Conservation (phyloP, 495 filamentous ascomycete genomes). For the Aspergillus mulundensis region DNA sequence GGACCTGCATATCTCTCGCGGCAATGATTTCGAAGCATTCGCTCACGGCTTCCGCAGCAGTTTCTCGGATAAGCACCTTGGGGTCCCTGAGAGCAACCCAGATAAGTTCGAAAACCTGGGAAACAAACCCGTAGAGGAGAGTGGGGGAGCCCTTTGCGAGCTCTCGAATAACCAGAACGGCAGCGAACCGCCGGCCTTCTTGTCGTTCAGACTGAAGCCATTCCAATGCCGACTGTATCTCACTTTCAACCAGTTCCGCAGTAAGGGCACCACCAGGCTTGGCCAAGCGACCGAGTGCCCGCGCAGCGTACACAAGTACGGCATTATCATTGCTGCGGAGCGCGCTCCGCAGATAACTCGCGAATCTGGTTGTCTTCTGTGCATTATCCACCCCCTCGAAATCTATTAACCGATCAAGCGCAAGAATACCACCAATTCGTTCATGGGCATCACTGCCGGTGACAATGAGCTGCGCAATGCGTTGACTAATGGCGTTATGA, state of each 20-base stretch:
- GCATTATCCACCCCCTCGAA: constrained; percentile 94
- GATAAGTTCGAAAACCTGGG: constrained; percentile 86
- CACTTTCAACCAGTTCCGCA: constrained; percentile 92
- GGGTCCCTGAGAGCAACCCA: constrained; percentile 90
- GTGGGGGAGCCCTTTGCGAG: constrained; percentile 88
- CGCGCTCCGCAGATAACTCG: constrained; percentile 80
- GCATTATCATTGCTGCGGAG: constrained; percentile 82
- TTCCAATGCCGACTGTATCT: constrained; percentile 90
- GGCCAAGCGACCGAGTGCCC: constrained; percentile 82
- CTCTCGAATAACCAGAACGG: constrained; percentile 85
- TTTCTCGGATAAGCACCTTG: constrained; percentile 85
- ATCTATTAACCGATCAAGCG: constrained; percentile 87
- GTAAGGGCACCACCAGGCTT: constrained; percentile 90
- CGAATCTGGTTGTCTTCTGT: constrained; percentile 89
- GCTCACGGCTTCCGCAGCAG: constrained; percentile 83
- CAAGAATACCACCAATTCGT: constrained; percentile 83
- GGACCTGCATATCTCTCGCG: constrained; percentile 78
- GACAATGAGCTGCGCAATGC: constrained; percentile 67
- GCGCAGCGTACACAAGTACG: constrained; percentile 82
- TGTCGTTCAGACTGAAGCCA: constrained; percentile 94
- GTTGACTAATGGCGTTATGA: constrained; percentile 72
- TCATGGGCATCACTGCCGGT: constrained; percentile 83
- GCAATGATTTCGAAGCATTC: constrained; percentile 92
- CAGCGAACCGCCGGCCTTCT: constrained; percentile 86
- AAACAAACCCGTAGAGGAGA: constrained; percentile 85